Conservation (phyloP, 768 basidiomycete species). For the Steccherinum ochraceum region DNA sequence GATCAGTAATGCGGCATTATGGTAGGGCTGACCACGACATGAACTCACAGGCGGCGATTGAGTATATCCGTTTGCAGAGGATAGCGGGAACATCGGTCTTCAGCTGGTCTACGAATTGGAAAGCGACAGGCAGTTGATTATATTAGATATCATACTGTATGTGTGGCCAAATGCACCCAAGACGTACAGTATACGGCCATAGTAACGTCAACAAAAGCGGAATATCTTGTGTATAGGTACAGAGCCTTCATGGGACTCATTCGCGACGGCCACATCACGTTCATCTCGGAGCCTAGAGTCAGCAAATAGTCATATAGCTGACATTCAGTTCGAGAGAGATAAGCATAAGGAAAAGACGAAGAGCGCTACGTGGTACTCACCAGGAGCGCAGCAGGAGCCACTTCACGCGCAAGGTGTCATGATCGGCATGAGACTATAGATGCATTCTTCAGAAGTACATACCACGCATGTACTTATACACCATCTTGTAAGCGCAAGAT, state of each 20-base stretch:
- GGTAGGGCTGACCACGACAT: background rate
- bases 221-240: background rate
- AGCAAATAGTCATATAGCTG: background rate
- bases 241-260: background rate
- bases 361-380: too few species aligned
- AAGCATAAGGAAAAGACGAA: too few species aligned
- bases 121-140: too few species aligned
- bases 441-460: too few species aligned
- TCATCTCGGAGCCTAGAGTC: conserved; percentile 9
- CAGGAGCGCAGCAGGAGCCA: too few species aligned
- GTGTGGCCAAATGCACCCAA: background rate
- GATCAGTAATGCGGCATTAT: background rate
- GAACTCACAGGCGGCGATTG: background rate
- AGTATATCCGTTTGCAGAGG: background rate
- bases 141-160: too few species aligned
- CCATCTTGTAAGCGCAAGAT: too few species aligned
- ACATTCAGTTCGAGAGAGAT: too few species aligned
- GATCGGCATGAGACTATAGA: too few species aligned
- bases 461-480: too few species aligned
- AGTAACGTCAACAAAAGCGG: background rate
- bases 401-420: too few species aligned
- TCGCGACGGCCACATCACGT: background rate
- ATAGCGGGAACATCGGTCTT: background rate
- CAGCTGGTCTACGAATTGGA: background rate
- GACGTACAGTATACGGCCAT: background rate